Percentiles rank a stretch among this genome's conserved stretches.
Evolutionary conservation across 1,139 yeast species (phyloP).

Genomic region (Taphrina pruni): DNA sequence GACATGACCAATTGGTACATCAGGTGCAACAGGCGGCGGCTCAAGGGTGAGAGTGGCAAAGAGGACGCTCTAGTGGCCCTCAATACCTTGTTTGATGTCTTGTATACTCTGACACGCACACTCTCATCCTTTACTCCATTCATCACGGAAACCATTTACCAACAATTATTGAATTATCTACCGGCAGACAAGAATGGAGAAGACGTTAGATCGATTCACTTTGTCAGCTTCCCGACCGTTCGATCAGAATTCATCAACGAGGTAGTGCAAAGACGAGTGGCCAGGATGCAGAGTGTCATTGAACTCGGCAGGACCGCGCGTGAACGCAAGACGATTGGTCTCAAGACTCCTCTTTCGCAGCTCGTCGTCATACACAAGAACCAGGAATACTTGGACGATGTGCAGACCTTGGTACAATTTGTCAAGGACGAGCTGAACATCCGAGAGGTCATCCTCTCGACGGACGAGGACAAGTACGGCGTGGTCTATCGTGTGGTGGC

Average conservation of each 20-base stretch:
- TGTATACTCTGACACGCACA: slow-evolving; percentile 85
- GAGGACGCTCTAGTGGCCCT: slow-evolving; percentile 85
- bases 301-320: slow-evolving; percentile 95
- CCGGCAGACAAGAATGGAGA: slow-evolving; percentile 58
- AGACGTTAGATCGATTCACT: slow-evolving; percentile 87
- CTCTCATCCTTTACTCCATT: slow-evolving; percentile 99
- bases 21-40: slow-evolving; percentile 95
- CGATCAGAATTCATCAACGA: slow-evolving; percentile 81
- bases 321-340: slow-evolving; percentile 90
- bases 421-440: slow-evolving; percentile 90
- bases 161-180: slow-evolving; percentile 70
- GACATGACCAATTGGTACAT: slow-evolving; percentile 98
- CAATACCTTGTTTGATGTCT: slow-evolving; percentile 87
- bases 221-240: slow-evolving; percentile 85
- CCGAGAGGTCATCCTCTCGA: slow-evolving; percentile 82
- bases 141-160: slow-evolving; percentile 87
- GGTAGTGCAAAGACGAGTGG: slow-evolving; percentile 72
- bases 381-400: slow-evolving; percentile 71
- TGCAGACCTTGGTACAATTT: slow-evolving; percentile 76
- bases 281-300: slow-evolving; percentile 96
- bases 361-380: slow-evolving; percentile 86
- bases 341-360: slow-evolving; percentile 92
- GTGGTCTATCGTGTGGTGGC: slow-evolving; percentile 94
- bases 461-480: slow-evolving; percentile 89
- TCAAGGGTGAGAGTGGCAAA: slow-evolving; percentile 88